Percentiles rank a stretch among this genome's conserved stretches.
Evolutionary conservation across 441 rosid species (phyloP).

Genomic region (Eugenia klotzschiana): DNA sequence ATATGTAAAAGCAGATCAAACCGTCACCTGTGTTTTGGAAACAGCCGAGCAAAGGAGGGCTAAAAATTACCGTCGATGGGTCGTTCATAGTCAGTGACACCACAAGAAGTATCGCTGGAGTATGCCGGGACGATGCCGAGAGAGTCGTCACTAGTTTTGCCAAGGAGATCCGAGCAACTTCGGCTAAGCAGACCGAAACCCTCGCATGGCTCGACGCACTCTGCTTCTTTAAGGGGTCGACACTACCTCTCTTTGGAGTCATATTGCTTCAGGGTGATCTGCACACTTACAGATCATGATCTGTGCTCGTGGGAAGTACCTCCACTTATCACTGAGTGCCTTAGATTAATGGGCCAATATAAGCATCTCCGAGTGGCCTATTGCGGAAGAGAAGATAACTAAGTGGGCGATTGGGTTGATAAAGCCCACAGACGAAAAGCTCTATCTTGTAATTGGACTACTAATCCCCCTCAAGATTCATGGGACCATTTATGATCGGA

Average conservation of each 20-base stretch:
- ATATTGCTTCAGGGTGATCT: not conserved
- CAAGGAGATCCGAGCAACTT: not conserved
- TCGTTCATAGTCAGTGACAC: not conserved
- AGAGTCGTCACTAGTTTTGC: not conserved
- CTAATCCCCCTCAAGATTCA: not conserved
- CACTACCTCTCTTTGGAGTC: not conserved
- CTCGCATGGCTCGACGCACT: not conserved
- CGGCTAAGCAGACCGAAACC: not conserved
- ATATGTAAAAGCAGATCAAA: too few relatives aligned
- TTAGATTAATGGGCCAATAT: not conserved
- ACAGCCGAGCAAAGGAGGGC: too few relatives aligned
- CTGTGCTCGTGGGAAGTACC: not conserved
- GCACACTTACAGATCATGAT: not conserved
- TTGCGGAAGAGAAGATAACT: not conserved
- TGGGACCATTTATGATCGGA: not conserved
- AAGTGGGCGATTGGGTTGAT: not conserved
- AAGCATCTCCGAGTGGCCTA: not conserved
- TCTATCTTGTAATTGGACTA: not conserved
- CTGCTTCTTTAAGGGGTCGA: not conserved
- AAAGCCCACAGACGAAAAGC: not conserved
- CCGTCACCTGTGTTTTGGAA: too few relatives aligned
- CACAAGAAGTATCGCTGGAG: not conserved
- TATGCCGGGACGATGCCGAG: not conserved
- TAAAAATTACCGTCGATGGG: not conserved
- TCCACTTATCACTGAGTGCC: not conserved